These are phyloP conservation scores for Flaveria trinervia DNA, from an alignment of 129 eudicot genomes.

Conservation along the genomic window DNA sequence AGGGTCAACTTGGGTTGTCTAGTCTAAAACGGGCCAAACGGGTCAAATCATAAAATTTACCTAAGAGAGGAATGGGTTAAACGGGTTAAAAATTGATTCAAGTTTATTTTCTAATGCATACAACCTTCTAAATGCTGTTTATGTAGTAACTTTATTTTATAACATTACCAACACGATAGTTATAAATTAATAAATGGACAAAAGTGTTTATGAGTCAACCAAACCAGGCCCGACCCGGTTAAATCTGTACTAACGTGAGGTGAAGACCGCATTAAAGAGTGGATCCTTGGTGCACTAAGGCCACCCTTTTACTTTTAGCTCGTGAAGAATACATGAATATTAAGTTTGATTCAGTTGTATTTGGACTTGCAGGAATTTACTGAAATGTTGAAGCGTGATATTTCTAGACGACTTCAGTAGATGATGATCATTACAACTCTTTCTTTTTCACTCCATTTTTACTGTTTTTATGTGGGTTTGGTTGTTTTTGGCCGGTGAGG, in stretches of 20 bases:
- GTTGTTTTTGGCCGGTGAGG: background rate
- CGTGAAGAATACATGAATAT: background rate
- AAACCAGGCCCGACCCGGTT: background rate
- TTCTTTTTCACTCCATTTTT: background rate
- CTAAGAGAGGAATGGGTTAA: background rate
- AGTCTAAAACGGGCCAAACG: background rate
- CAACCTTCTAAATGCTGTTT: background rate
- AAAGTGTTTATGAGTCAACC: background rate
- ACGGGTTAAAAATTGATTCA: background rate
- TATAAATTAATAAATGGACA: background rate
- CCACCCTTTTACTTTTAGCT: background rate
- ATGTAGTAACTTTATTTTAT: background rate
- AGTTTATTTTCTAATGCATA: background rate
- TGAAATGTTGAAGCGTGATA: slow-evolving; percentile 59
- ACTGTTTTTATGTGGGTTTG: background rate
- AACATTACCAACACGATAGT: background rate
- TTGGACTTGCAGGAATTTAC: slow-evolving; percentile 55
- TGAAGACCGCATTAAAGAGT: background rate
- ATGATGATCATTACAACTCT: slow-evolving; percentile 20
- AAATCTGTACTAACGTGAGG: background rate
- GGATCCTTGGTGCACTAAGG: background rate
- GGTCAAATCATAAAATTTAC: background rate
- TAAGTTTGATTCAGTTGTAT: background rate
- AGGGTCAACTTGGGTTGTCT: background rate
- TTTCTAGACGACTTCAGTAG: slow-evolving; percentile 48